Percentiles rank a stretch among this genome's conserved stretches.
Evolutionary conservation across 1,284 basidiomycete species (phyloP).

Genomic region (Malassezia equina): DNA sequence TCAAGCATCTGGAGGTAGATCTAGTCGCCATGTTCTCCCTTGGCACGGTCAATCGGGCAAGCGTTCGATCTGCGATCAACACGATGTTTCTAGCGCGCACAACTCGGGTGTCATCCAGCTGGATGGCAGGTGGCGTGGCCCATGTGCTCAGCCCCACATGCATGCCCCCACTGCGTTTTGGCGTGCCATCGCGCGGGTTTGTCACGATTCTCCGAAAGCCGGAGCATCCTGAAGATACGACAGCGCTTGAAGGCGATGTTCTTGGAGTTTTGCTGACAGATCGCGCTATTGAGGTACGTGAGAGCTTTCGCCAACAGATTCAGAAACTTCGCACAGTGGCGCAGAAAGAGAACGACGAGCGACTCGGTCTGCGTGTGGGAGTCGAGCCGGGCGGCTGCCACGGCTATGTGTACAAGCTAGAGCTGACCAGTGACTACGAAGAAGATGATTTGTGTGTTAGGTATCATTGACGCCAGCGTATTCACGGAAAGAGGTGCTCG

Average conservation of each 20-base stretch:
- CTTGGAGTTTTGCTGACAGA: constrained; percentile 34
- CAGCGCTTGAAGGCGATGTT: constrained; percentile 25
- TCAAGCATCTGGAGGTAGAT: neutral
- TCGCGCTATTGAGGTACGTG: constrained; percentile 26
- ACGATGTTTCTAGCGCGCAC: neutral
- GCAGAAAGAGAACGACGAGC: constrained; percentile 55
- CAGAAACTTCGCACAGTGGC: constrained; percentile 28
- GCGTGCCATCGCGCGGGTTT: neutral
- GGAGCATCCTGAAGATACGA: constrained; percentile 34
- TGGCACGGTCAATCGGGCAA: neutral
- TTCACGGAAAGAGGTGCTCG: constrained; percentile 51
- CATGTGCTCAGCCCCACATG: neutral
- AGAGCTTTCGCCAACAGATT: neutral
- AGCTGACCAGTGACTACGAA: constrained; percentile 56
- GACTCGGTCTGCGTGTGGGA: constrained; percentile 62
- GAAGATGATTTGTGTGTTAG: constrained; percentile 63
- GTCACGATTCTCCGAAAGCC: constrained; percentile 18
- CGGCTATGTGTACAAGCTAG: constrained; percentile 83
- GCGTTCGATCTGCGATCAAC: neutral
- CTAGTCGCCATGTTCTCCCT: neutral
- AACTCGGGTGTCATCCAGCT: neutral
- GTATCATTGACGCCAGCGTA: constrained; percentile 50
- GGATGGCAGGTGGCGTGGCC: neutral
- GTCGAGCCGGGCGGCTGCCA: constrained; percentile 86
- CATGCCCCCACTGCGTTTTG: neutral